Conservation (phyloP, 371 early-diverging fungal species). For the Mycotypha africana region DNA sequence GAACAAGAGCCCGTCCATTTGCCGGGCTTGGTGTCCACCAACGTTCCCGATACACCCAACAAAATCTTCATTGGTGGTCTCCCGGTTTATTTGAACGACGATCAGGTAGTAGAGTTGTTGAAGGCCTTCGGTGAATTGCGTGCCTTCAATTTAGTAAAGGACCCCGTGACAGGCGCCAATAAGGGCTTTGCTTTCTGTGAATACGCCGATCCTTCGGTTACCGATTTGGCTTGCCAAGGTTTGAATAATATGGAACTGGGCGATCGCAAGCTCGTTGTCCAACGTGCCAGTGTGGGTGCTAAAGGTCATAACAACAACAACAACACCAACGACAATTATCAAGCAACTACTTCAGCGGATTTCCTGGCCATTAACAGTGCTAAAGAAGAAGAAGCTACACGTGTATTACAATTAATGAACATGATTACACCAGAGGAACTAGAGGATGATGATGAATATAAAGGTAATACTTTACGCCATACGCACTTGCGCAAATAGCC, state of each 20-base stretch:
- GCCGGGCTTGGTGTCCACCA: constrained; percentile 71
- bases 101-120: constrained; percentile 91
- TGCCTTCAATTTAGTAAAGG: constrained; percentile 91
- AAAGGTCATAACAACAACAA: constrained; percentile 46
- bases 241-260: constrained; percentile 94
- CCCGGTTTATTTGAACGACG: constrained; percentile 85
- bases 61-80: constrained; percentile 94
- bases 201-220: constrained; percentile 81
- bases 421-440: constrained; percentile 93
- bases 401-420: constrained; percentile 85
- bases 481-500: too few species aligned
- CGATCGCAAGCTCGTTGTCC: constrained; percentile 91
- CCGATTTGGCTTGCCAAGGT: constrained; percentile 91
- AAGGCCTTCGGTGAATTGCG: constrained; percentile 90
- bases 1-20: constrained; percentile 3
- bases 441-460: constrained; percentile 80
- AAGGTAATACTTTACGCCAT: constrained; percentile 57
- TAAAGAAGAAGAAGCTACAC: constrained; percentile 64
- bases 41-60: constrained; percentile 86
- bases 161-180: constrained; percentile 70
- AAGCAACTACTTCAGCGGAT: constrained; percentile 11
- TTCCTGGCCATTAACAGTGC: constrained; percentile 22
- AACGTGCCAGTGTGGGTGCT: constrained; percentile 87
- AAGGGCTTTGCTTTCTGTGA: constrained; percentile 98
- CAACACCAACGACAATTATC: constrained; percentile 10